Percentiles rank a stretch among this genome's conserved stretches.
Evolutionary conservation across 179 eudicot species (phyloP).

Genomic region (Corrigiola litoralis): DNA sequence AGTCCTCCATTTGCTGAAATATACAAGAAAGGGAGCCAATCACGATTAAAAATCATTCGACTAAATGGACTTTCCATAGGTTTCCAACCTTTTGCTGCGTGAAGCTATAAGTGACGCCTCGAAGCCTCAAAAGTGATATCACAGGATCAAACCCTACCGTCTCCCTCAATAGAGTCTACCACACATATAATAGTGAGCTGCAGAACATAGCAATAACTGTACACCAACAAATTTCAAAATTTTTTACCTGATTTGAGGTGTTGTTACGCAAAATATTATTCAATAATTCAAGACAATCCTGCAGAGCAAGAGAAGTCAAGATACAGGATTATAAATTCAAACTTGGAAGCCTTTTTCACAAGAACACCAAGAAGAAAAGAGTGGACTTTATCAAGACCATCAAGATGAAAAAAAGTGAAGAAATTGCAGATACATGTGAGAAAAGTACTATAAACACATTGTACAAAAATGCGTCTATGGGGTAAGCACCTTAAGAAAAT

Average conservation of each 20-base stretch:
- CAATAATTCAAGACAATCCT: slow-evolving; percentile 94
- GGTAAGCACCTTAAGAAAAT: not conserved
- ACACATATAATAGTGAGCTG: slow-evolving; percentile 21
- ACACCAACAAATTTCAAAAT: not conserved
- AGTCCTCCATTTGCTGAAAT: not conserved
- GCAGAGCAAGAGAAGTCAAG: slow-evolving; percentile 21
- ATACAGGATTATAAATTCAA: no score
- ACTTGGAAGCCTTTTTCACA: no score
- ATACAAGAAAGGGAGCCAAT: not conserved
- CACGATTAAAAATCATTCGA: not conserved
- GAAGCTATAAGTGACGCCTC: slow-evolving; percentile 75
- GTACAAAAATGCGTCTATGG: not conserved
- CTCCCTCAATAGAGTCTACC: slow-evolving; percentile 85
- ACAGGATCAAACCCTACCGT: slow-evolving; percentile 87
- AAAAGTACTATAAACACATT: not conserved
- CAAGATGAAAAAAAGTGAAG: not conserved
- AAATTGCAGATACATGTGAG: not conserved
- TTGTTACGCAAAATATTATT: slow-evolving; percentile 81
- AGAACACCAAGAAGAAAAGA: no score
- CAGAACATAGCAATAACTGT: not conserved
- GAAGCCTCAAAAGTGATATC: slow-evolving; percentile 72
- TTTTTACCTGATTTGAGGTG: slow-evolving; percentile 76
- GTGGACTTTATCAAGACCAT: not conserved
- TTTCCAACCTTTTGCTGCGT: slow-evolving; percentile 93
- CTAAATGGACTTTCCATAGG: slow-evolving; percentile 6